These are phyloP conservation scores for Casuarina cunninghamiana DNA, from an alignment of 306 rosid species.

Conservation along the genomic window DNA sequence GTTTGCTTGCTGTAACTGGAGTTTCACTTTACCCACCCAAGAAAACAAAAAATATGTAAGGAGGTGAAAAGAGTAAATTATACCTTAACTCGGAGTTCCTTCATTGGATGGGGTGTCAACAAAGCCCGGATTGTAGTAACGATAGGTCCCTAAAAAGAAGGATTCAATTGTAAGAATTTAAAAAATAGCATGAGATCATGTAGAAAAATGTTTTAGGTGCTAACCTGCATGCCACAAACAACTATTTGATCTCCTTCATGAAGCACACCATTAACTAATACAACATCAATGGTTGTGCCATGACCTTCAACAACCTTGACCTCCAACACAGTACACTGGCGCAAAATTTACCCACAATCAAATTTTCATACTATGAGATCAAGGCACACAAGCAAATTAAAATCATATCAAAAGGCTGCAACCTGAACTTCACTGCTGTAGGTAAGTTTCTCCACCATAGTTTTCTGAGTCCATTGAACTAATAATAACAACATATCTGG, in stretches of 20 bases:
- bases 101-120: slow-evolving; percentile 97
- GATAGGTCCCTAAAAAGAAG: slow-evolving; percentile 72
- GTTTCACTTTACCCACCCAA: slow-evolving; percentile 15
- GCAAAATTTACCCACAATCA: slow-evolving; percentile 35
- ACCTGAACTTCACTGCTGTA: slow-evolving; percentile 93
- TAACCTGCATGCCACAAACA: slow-evolving; percentile 94
- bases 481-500: slow-evolving; percentile 81
- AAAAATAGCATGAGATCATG: not conserved
- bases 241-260: slow-evolving; percentile 99
- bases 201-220: slow-evolving; percentile 25
- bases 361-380: slow-evolving; percentile 24
- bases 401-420: slow-evolving; percentile 24
- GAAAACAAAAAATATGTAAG: not conserved
- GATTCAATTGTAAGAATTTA: slow-evolving; percentile 16
- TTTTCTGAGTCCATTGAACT: slow-evolving; percentile 90
- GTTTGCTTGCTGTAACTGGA: not conserved
- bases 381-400: slow-evolving; percentile 27
- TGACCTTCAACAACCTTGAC: slow-evolving; percentile 97
- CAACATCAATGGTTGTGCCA: slow-evolving; percentile 97
- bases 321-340: slow-evolving; percentile 95
- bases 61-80: slow-evolving; percentile 1
- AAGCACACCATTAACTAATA: slow-evolving; percentile 91
- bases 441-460: slow-evolving; percentile 87
- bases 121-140: slow-evolving; percentile 86
- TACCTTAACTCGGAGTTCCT: slow-evolving; percentile 97